These are phyloP conservation scores for Allomyces javanicus DNA, from an alignment of 192 early-diverging fungal genomes.

Conservation along the genomic window DNA sequence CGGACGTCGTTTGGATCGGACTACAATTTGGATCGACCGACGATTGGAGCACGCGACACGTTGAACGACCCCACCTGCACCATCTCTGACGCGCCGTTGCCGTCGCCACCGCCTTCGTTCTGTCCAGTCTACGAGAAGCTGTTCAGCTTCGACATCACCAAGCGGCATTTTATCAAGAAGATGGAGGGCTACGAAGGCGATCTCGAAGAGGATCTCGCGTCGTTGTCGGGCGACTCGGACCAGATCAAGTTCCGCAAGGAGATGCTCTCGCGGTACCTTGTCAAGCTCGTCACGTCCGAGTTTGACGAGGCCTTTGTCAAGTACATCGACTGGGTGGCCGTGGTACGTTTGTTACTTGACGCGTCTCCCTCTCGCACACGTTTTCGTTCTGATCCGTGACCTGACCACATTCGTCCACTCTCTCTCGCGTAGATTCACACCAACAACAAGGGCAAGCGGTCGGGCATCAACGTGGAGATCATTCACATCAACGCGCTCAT, in stretches of 20 bases:
- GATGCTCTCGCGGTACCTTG: constrained; percentile 48
- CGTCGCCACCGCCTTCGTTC: too few species aligned
- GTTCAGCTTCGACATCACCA: constrained; percentile 53
- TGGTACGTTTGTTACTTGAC: too few species aligned
- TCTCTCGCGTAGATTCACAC: constrained; percentile 60
- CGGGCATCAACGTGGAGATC: constrained; percentile 61
- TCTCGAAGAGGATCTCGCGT: constrained; percentile 12
- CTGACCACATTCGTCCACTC: constrained; percentile 55
- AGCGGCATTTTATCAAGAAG: constrained; percentile 39
- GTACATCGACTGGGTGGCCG: too few species aligned
- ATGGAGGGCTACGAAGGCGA: constrained; percentile 32
- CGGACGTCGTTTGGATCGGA: too few species aligned
- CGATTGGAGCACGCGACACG: too few species aligned
- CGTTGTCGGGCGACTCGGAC: constrained; percentile 33
- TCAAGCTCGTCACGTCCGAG: constrained; percentile 29
- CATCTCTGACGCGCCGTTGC: too few species aligned
- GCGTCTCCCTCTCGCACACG: too few species aligned
- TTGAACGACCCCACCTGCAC: too few species aligned
- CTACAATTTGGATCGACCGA: too few species aligned
- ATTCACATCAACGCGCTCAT: constrained; percentile 62
- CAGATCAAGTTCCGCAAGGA: constrained; percentile 66
- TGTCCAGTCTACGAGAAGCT: constrained; percentile 42
- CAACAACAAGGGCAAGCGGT: constrained; percentile 47
- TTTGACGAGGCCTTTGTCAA: constrained; percentile 25
- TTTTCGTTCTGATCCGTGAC: too few species aligned